Conservation (phyloP, 2,329 filamentous ascomycete species). For the Diatrype stigma region DNA sequence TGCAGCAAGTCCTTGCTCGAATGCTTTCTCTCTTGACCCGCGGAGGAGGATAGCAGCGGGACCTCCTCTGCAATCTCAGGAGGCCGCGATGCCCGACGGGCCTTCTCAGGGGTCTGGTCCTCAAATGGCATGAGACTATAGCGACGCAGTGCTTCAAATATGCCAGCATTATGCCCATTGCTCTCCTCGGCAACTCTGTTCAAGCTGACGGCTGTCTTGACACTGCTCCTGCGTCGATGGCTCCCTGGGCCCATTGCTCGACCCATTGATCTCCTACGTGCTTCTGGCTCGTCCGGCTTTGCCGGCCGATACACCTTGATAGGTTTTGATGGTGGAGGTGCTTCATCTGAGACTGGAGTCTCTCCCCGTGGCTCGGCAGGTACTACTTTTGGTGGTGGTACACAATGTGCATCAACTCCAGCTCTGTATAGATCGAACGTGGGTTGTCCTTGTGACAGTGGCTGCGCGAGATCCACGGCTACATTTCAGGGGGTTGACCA, state of each 20-base stretch:
- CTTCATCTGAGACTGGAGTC: conserved; percentile 3
- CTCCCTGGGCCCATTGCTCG: conserved; percentile 13
- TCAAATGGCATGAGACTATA: conserved; percentile 24
- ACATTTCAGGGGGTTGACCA: too few relatives aligned
- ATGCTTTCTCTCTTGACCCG: conserved; percentile 3
- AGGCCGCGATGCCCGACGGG: conserved; percentile 5
- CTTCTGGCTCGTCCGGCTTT: not conserved
- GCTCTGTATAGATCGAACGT: conserved; percentile 15
- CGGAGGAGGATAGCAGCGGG: not conserved
- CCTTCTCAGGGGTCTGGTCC: conserved; percentile 18
- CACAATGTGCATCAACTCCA: conserved; percentile 24
- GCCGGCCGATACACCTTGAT: conserved; percentile 1
- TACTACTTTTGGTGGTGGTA: conserved; percentile 7
- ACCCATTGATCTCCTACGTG: conserved; percentile 7
- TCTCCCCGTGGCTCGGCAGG: conserved; percentile 14
- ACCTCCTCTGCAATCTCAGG: conserved; percentile 4
- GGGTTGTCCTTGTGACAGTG: not conserved
- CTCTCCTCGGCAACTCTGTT: not conserved
- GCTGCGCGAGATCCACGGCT: too few relatives aligned
- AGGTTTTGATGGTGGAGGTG: not conserved
- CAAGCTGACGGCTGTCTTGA: not conserved
- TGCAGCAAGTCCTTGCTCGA: conserved; percentile 20
- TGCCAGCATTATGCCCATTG: conserved; percentile 3
- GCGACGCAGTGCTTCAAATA: conserved; percentile 19
- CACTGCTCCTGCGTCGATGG: conserved; percentile 14